Base-by-base conservation (phyloP, 1,139 yeast genomes). In the Pichia norvegensis region DNA sequence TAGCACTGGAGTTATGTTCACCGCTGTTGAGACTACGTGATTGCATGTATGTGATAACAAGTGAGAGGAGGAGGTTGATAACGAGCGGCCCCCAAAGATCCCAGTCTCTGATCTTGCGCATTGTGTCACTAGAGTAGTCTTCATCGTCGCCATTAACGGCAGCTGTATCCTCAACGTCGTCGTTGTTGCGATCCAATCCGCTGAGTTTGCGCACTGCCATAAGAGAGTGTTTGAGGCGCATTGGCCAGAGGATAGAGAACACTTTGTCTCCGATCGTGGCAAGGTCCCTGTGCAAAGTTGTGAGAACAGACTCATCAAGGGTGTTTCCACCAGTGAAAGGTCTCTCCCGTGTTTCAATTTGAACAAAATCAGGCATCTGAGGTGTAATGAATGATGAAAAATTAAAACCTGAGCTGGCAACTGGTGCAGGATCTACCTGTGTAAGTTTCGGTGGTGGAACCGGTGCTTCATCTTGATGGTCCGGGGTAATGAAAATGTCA, bases 31-130 rank as follows among this genome's bases (percentile, higher is more conserved):
- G 39, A 8, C 60, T 53, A 36, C 59, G 55, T 4, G 55, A 55
- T 49, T 64, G 67, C 23, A 62, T 47, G 45, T 56, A 61, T 1
- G 81, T 78, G 45, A 76, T 65, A 5, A 73, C 68, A 40, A 85
- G 76, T 7, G 88, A 70, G 52, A 81, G 81, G 17, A 72, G 63
- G 42, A 86, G 68, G 17, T 86, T 79, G 58, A 86, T 84, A 27
- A 85, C 73, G 49, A 86, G 67, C 2, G 95, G 95, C 0, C 95
- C 95, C 95, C 95, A 86, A 43, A 85, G 66, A 63, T 85, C 95
- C 95, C 95, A 85, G 45, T 84, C 92, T 43, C 76, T 67, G 51
- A 67, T 72, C 50, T 67, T 66, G 46, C 49, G 57, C 52, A 59
- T 62, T 4, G 65, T 49, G 19, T 63, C 66, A 25, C 54, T 51